Conservation (phyloP, 2,329 filamentous ascomycete genomes). For the Tolypocladium ovalisporum region DNA sequence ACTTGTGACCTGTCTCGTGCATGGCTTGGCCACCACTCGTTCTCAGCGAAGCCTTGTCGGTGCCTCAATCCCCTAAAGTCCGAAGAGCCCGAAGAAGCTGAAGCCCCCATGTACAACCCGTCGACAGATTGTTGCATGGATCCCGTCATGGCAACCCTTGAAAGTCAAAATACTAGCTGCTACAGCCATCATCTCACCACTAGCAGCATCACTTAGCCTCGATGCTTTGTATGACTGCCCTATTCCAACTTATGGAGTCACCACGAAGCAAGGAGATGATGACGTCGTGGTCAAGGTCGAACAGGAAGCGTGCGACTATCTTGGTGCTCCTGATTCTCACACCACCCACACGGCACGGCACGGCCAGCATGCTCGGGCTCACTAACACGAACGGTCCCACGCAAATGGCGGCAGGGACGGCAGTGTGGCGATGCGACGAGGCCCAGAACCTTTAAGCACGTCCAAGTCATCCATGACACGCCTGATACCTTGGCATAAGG, state of each 20-base stretch:
- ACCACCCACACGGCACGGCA: not conserved
- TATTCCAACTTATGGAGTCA: too few species aligned
- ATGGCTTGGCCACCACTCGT: too few species aligned
- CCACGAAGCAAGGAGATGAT: too few species aligned
- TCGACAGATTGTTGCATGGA: not conserved
- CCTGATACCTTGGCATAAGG: not conserved
- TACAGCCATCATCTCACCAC: not conserved
- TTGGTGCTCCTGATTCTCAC: not conserved
- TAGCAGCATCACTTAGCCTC: not conserved
- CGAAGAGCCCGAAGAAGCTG: not conserved
- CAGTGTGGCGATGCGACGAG: not conserved
- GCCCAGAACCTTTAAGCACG: not conserved
- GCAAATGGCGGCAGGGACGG: not conserved
- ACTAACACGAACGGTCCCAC: not conserved
- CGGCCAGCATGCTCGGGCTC: not conserved
- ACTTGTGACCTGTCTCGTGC: too few species aligned
- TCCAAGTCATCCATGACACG: not conserved
- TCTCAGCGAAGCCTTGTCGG: too few species aligned
- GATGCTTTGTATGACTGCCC: not conserved
- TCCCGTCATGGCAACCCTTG: not conserved
- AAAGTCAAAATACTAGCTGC: not conserved
- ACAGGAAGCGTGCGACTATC: not conserved
- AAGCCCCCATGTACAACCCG: not conserved
- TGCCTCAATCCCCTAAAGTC: not conserved
- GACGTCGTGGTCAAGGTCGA: not conserved